Base-by-base conservation (phyloP, 176 grass and related monocot species). In the Guadua angustifolia region DNA sequence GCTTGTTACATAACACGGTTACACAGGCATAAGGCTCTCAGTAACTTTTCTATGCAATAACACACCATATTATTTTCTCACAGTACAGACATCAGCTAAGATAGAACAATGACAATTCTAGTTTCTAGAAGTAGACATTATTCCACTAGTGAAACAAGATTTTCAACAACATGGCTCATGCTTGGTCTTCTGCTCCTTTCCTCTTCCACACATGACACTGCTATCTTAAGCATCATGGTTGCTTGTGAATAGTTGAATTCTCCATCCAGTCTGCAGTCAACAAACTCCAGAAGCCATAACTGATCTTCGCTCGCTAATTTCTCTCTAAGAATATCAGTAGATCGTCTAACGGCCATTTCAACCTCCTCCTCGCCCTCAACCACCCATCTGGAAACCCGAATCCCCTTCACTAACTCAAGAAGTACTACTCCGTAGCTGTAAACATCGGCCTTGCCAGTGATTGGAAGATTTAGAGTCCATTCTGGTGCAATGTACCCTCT, bases 401-500 rank as follows among this genome's bases (percentile, higher is more conserved):
- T 12, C 22, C 93, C 90, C 19, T 63, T 84, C 19, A 92, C 76
- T 42, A 93, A 78, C 46, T 95, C 86, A 18, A 95, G 72, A 40
- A 93, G 86, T 49, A 95, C 86, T 9, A 92, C 66, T 0, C 88
- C 88, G 4, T 84, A 91, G 77, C 88, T 91, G 6, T 89, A 93
- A 51, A 96, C 91, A 56, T 93, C 81, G 0, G 71, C 84, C 79
- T 96, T 93, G 0, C 71, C 89, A 0, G 78, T 91, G 19, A 93
- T 89, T 0, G 86, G 88, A 36, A 91, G 91, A 80, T 84, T 91
- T 55, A 80, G 83, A 68, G 86, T 68, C 88, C 91, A 91, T 43
- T 93, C 88, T 1, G 91, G 90, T 51, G 90, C 88, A 32, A 94
- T 94, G 46, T 94, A 94, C 0, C 90, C 93, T 83, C 90, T 92